A percentile compares a stretch with the other conserved stretches of the same genome.
Conservation (phyloP, 139 green algal species). For the Zygnema cylindricum region DNA sequence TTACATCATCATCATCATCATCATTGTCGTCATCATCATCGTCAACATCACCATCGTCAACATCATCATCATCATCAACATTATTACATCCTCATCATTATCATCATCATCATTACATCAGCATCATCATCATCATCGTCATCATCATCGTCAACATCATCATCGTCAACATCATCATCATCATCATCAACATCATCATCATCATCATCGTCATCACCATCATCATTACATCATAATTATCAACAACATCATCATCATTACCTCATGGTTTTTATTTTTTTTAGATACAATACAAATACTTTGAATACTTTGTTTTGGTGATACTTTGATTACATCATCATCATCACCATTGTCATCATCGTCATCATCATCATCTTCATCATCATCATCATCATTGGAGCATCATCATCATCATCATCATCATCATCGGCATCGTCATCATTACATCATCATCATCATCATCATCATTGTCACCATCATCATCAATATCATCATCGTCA, state of each 20-base stretch:
- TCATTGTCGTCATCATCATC: slow-evolving; percentile 14
- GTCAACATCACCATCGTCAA: slow-evolving; percentile 12
- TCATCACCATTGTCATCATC: slow-evolving; percentile 13
- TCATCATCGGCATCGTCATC: too few species aligned
- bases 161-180: slow-evolving; percentile 11
- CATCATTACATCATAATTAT: slow-evolving; percentile 9
- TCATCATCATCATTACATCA: too few species aligned
- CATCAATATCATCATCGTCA: slow-evolving; percentile 13
- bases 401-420: too few species aligned
- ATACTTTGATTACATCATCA: too few species aligned
- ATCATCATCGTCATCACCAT: slow-evolving; percentile 9
- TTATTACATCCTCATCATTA: too few species aligned
- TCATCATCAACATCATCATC: slow-evolving; percentile 10
- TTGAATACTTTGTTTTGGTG: too few species aligned
- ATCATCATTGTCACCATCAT: slow-evolving; percentile 1
- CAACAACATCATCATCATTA: neutral
- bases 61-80: slow-evolving; percentile 9
- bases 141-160: slow-evolving; percentile 3
- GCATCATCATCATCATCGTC: too few species aligned
- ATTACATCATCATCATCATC: slow-evolving; percentile 20
- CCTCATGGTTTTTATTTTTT: neutral
- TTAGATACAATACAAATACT: too few species aligned
- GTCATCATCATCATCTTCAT: slow-evolving; percentile 21
- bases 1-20: slow-evolving; percentile 19
- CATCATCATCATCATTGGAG: slow-evolving; percentile 22